Percentiles rank a stretch among this genome's conserved stretches.
These are phyloP conservation scores for Phytopythium kandeliae DNA, from an alignment of 352 stramenopile genomes.

Conservation along the genomic window DNA sequence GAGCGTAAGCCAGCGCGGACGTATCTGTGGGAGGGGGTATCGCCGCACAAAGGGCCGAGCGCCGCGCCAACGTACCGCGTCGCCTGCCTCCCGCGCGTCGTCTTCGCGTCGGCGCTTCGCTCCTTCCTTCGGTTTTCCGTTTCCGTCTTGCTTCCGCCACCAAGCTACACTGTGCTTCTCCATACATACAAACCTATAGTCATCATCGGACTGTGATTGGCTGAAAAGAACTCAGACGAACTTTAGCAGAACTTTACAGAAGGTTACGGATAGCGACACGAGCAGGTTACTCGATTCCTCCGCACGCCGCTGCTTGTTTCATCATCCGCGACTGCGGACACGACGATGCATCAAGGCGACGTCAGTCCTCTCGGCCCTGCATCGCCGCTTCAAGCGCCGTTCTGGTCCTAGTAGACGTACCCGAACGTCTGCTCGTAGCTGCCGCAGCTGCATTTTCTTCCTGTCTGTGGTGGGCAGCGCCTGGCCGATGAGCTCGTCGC, in stretches of 20 bases:
- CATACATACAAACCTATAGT: neutral
- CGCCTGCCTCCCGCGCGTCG: neutral
- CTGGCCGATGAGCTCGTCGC: conserved; percentile 5
- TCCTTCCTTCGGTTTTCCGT: conserved; percentile 2
- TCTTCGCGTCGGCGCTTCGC: neutral
- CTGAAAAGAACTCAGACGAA: too few relatives aligned
- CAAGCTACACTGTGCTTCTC: neutral
- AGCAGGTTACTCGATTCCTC: too few relatives aligned
- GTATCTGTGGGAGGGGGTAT: too few relatives aligned
- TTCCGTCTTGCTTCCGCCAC: neutral
- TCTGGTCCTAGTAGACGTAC: conserved; percentile 22
- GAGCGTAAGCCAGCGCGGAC: neutral
- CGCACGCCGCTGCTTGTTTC: too few relatives aligned
- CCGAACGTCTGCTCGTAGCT: conserved; percentile 35
- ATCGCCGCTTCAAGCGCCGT: neutral
- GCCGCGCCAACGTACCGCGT: neutral
- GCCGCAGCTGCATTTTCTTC: conserved; percentile 45
- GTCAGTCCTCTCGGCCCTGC: neutral
- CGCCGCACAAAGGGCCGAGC: neutral
- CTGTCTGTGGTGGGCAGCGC: conserved; percentile 26
- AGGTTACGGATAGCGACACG: neutral
- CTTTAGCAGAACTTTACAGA: too few relatives aligned
- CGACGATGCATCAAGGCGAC: neutral
- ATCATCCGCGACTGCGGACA: neutral
- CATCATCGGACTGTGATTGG: too few relatives aligned